Evolutionary conservation across 2,329 filamentous ascomycete species (phyloP).

Genomic region (Nemania sp.): DNA sequence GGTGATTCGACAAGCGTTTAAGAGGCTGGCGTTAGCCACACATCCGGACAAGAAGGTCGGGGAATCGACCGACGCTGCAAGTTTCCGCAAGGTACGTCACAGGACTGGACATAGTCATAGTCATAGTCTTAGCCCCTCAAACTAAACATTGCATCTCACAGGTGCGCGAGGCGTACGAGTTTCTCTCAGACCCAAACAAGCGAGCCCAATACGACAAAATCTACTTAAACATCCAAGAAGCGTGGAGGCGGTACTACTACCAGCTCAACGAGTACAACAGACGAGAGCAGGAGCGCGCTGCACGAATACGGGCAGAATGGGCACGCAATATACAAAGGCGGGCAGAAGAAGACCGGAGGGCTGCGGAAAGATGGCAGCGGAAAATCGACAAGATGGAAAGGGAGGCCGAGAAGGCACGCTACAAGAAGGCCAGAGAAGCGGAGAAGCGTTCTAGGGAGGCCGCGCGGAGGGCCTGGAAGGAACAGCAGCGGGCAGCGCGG

Average conservation of each 20-base stretch:
- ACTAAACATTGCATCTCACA: not conserved
- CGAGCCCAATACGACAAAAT: not conserved
- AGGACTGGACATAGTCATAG: not conserved
- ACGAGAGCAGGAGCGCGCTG: not conserved
- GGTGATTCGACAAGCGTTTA: conserved; percentile 16
- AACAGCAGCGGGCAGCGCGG: not conserved
- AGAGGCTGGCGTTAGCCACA: conserved; percentile 18
- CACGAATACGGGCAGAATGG: too few species aligned
- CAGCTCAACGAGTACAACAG: too few species aligned
- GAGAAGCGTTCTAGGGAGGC: not conserved
- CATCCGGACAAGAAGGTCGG: conserved; percentile 25
- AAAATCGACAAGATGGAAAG: not conserved
- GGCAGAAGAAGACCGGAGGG: not conserved
- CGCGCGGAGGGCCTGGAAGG: not conserved
- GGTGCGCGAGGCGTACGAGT: conserved; percentile 4
- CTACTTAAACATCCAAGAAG: not conserved
- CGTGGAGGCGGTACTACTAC: not conserved
- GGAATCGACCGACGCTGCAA: not conserved
- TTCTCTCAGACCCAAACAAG: conserved; percentile 1
- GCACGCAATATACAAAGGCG: not conserved
- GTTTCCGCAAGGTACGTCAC: conserved; percentile 24
- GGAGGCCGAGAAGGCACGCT: not conserved
- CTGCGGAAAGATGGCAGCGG: not conserved
- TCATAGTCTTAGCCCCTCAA: not conserved
- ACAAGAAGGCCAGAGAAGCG: not conserved